Evolutionary conservation across 2,329 filamentous ascomycete species (phyloP), one percentile per base, ranked within the genome.

Genomic region (Zymoseptoria ardabiliae): DNA sequence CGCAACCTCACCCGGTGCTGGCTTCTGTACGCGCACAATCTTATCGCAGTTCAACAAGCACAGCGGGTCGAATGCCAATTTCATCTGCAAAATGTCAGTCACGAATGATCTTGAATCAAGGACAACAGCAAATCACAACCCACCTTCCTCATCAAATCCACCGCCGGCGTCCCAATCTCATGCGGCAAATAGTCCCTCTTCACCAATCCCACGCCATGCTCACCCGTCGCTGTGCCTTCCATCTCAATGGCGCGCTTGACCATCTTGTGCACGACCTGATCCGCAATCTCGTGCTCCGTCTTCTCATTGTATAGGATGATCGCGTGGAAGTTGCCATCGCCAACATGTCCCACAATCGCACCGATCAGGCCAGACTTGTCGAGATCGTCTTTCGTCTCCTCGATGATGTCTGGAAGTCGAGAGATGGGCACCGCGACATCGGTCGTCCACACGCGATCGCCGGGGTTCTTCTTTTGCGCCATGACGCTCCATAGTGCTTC

Each of bases 111-210:
- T 35, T 7, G 3, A 11, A 53, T 48, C n/a, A 53, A 25, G 35
- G 48, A 21, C 19, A 41, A 23, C 13, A 41, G 45, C 28, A 4
- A 54, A 4, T 25, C 13, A 23, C n/a, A 54, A 73, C 79, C 68
- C 74, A 88, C 85, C 81, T 87, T 89, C 74, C 90, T 83, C 90
- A 95, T 95, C 21, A 87, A 80, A 75, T 92, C 88, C 8, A 95
- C 89, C 0, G 89, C 90, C 11, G 76, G 79, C 72, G 85, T 79
- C 11, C 90, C 89, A 49, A 94, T 78, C 75, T 95, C 90, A 69
- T 92, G 87, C 9, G 85, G 81, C 50, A 95, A 79, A 70, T 93
- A 93, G 71, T 94, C 90, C 66, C 90, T 80, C 82, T 95, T 95
- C 58, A 93, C 88, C 53, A 95, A 77, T 6, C 90, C 90, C 56